These are phyloP conservation scores for Cyberlindnera sargentensis DNA, from an alignment of 805 yeast species.

Conservation along the genomic window DNA sequence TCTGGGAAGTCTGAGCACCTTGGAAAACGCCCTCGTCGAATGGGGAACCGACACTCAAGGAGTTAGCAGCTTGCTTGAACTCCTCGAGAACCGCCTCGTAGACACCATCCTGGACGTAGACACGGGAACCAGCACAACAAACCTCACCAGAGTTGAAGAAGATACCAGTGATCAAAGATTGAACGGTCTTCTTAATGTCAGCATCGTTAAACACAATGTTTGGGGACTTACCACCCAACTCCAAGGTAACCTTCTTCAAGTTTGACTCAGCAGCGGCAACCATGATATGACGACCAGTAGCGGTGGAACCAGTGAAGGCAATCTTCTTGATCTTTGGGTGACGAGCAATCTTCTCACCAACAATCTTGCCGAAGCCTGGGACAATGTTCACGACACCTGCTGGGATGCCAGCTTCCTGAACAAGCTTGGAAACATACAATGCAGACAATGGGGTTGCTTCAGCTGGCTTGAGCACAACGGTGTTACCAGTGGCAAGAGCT, in stretches of 20 bases:
- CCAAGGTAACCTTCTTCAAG: constrained; percentile 87
- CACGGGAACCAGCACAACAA: constrained; percentile 91
- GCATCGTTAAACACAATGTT: constrained; percentile 84
- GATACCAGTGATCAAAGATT: constrained; percentile 73
- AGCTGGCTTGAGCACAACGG: constrained; percentile 79
- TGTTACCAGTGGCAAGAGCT: constrained; percentile 79
- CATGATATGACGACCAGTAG: constrained; percentile 79
- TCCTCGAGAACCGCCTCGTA: constrained; percentile 69
- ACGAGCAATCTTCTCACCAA: constrained; percentile 63
- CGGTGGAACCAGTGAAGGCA: constrained; percentile 87
- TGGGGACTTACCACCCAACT: constrained; percentile 96
- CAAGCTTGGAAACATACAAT: constrained; percentile 54
- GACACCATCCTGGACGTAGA: constrained; percentile 78
- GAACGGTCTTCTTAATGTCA: constrained; percentile 66
- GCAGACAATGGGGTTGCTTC: constrained; percentile 85
- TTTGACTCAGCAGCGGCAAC: constrained; percentile 71
- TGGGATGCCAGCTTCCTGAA: constrained; percentile 75
- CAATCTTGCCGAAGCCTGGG: constrained; percentile 72
- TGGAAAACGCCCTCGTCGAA: constrained; percentile 71
- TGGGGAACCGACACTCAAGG: constrained; percentile 72
- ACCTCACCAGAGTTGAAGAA: constrained; percentile 94
- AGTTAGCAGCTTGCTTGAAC: constrained; percentile 47
- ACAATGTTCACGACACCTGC: constrained; percentile 75
- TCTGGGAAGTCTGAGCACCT: constrained; percentile 87
- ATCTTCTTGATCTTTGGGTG: constrained; percentile 70